Percentiles rank a stretch among this genome's conserved stretches.
Evolutionary conservation across 2,329 filamentous ascomycete genomes (phyloP).

Genomic region (Neopestalotiopsis sp.): DNA sequence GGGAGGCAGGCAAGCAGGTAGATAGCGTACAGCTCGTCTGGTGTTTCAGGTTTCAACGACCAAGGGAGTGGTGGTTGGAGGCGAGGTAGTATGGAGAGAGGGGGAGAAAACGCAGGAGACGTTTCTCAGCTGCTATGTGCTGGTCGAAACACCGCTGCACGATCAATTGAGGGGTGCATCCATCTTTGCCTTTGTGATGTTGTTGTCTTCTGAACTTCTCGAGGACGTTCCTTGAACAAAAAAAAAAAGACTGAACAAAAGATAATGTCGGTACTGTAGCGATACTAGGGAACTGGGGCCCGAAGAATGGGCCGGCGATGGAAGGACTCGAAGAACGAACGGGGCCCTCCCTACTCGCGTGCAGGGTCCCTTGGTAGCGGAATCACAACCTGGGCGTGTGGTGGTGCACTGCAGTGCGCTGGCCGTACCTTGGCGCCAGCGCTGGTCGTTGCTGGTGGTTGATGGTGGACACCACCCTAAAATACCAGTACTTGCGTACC

Average conservation of each 20-base stretch:
- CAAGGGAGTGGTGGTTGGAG: slow-evolving; percentile 15
- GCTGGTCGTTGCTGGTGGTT: not conserved
- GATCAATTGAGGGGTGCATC: slow-evolving; percentile 4
- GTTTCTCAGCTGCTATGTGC: slow-evolving; percentile 9
- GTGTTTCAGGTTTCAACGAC: slow-evolving; percentile 19
- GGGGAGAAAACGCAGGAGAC: not conserved
- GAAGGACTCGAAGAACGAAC: not conserved
- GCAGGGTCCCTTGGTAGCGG: not conserved
- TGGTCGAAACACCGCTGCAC: slow-evolving; percentile 9
- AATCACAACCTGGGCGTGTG: not conserved
- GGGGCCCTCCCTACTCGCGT: not conserved
- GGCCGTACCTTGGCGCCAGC: not conserved
- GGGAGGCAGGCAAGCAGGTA: not conserved
- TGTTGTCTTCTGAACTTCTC: not conserved
- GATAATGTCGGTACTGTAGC: not conserved
- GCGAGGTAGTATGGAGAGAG: not conserved
- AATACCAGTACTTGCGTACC: not conserved
- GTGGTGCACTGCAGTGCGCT: not conserved
- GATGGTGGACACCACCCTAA: not conserved
- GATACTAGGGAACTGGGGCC: slow-evolving; percentile 2
- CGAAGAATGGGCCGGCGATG: slow-evolving; percentile 13
- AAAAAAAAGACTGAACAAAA: not conserved
- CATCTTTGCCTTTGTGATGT: not conserved
- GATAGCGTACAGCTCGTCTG: slow-evolving; percentile 16
- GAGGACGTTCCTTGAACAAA: not conserved